phyloP scores from a whole-genome alignment of 305 asterid species.

The Petunia hybrid region DNA sequence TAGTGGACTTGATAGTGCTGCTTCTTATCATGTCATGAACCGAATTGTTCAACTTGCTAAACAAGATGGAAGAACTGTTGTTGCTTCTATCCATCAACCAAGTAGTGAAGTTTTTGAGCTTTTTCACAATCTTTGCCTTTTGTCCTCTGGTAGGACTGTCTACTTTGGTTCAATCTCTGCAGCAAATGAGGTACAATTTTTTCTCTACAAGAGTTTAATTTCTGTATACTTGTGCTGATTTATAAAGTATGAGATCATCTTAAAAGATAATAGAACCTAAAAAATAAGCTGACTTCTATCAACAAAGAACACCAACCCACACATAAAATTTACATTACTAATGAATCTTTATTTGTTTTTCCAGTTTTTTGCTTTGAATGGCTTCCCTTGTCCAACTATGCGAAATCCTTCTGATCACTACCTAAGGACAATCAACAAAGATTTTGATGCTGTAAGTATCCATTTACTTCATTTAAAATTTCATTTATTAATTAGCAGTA shows the following conservation, averaged over 20 bases:
- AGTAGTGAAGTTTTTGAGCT: constrained; percentile 66
- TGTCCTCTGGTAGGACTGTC: constrained; percentile 55
- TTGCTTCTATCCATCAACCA: constrained; percentile 73
- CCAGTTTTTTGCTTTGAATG: constrained; percentile 61
- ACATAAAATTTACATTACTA: no score
- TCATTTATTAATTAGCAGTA: not conserved
- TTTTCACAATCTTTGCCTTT: constrained; percentile 66
- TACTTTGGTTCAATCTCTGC: constrained; percentile 59
- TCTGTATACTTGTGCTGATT: no score
- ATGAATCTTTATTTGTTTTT: not conserved
- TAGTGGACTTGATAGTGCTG: constrained; percentile 73
- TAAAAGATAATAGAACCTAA: no score
- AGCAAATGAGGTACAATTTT: constrained; percentile 49
- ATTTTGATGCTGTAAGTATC: constrained; percentile 57
- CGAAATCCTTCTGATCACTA: constrained; percentile 68
- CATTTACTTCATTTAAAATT: not conserved
- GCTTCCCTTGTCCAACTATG: constrained; percentile 67
- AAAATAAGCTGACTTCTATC: no score
- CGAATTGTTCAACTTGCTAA: constrained; percentile 48
- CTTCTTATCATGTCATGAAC: constrained; percentile 65
- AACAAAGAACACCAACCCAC: no score
- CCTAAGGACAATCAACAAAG: constrained; percentile 64
- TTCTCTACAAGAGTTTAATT: not conserved
- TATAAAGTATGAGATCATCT: no score
- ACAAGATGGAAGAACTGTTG: constrained; percentile 49